Evolutionary conservation across 768 basidiomycete genomes (phyloP), one percentile per base, ranked within the genome.

Genomic region (Cystobasidium onofrii): DNA sequence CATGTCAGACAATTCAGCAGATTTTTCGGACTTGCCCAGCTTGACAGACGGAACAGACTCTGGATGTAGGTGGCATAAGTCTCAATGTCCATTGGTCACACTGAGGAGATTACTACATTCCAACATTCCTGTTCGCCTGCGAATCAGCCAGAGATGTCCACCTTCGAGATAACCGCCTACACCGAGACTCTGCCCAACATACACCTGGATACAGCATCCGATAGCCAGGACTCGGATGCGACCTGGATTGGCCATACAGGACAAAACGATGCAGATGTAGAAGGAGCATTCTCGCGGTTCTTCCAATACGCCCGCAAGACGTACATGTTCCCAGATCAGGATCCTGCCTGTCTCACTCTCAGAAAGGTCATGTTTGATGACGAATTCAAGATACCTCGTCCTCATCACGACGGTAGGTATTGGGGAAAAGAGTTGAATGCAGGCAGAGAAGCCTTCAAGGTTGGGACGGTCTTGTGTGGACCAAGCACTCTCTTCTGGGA

Each of bases 401-500:
- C 66, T 41, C 66, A 69, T 54, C 66, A 50, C 25, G 66, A 69
- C 27, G 66, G 66, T 18, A 9, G 25, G 1, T 69, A 69, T 36
- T 69, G 66, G 66, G 31, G 31, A 4, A 34, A 29, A 31, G 25
- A 46, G 6, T 10, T 55, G 23, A 54, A 69, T 54, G 34, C 66
- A 4, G 66, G 66, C 18, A 50, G 44, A 43, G 17, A 20, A 31
- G 4, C 13, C 9, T 69, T 69, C 44, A 69, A 69, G 23, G 27
- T 69, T 7, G 66, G 66, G n/a, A 54, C 66, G 7, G 41, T 46
- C 9, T 54, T 69, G 7, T 23, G n/a, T 20, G 66, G 66, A 9
- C 66, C 66, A 12, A 43, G 44, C n/a, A 69, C 66, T 1, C 44
- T 69, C 1, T 55, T 69, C 44, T 69, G 46, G 41, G 66, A 69